phyloP scores from a whole-genome alignment of 768 basidiomycete genomes.

The Agaricus subrufescens region DNA sequence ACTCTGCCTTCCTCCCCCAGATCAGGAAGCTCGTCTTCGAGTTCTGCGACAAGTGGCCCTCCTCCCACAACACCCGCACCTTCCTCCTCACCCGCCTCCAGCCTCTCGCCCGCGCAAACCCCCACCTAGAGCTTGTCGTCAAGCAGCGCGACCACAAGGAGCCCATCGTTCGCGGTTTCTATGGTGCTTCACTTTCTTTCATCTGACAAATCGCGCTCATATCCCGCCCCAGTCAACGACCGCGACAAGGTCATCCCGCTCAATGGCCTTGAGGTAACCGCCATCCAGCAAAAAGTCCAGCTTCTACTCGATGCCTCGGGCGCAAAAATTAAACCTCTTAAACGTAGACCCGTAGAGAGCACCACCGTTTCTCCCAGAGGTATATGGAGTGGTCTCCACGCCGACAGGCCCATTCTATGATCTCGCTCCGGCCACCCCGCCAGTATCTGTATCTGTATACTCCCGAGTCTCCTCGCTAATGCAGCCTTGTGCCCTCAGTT shows the following conservation, averaged over 20 bases:
- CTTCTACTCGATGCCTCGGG: slow-evolving; percentile 86
- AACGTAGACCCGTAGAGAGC: slow-evolving; percentile 73
- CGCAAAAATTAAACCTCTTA: slow-evolving; percentile 76
- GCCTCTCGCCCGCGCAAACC: slow-evolving; percentile 63
- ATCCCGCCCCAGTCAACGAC: slow-evolving; percentile 59
- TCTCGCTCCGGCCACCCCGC: not conserved
- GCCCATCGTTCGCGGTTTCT: slow-evolving; percentile 81
- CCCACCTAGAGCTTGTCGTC: slow-evolving; percentile 83
- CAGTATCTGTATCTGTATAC: slow-evolving; percentile 10
- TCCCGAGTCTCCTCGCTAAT: not conserved
- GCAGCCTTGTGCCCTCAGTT: not conserved
- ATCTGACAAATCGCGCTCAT: too few species aligned
- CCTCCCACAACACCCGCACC: slow-evolving; percentile 65
- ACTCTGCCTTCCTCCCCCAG: slow-evolving; percentile 66
- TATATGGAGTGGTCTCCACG: slow-evolving; percentile 88
- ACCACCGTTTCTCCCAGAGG: slow-evolving; percentile 78
- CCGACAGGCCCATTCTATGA: slow-evolving; percentile 55
- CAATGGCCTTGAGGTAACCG: slow-evolving; percentile 67
- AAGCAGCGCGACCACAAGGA: slow-evolving; percentile 70
- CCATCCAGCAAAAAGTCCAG: slow-evolving; percentile 73
- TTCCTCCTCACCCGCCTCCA: slow-evolving; percentile 64
- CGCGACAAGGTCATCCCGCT: slow-evolving; percentile 86
- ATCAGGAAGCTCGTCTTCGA: slow-evolving; percentile 87
- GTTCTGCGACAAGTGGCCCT: slow-evolving; percentile 80
- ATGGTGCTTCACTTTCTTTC: slow-evolving; percentile 44